Conservation (phyloP, 352 stramenopile species). For the Lagenidium giganteum region DNA sequence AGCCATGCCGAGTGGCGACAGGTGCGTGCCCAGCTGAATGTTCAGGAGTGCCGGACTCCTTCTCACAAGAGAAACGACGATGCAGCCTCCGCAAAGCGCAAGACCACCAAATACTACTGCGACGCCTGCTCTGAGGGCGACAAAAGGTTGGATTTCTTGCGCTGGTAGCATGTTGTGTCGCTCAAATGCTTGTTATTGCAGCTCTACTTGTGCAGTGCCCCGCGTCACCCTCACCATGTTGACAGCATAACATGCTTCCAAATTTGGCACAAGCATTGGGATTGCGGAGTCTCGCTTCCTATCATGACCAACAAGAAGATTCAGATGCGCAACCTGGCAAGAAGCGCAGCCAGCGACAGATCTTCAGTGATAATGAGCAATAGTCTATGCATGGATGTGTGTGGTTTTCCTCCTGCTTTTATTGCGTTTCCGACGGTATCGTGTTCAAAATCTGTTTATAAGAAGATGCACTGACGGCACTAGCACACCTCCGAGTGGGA, state of each 20-base stretch:
- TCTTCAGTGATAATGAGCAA: no score
- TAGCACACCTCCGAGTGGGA: no score
- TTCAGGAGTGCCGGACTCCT: background rate
- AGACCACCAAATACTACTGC: constrained; percentile 4
- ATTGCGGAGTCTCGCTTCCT: background rate
- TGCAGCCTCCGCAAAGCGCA: background rate
- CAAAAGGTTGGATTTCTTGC: background rate
- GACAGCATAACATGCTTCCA: constrained; percentile 6
- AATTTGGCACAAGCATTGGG: constrained; percentile 10
- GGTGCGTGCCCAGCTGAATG: background rate
- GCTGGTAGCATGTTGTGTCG: background rate
- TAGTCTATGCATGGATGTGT: no score
- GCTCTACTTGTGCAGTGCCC: constrained; percentile 1
- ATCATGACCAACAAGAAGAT: background rate
- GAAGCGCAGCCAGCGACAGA: background rate
- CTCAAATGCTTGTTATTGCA: background rate
- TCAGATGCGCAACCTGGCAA: constrained; percentile 1
- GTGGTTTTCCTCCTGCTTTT: no score
- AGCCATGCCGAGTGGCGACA: background rate
- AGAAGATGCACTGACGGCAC: no score
- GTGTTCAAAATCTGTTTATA: no score
- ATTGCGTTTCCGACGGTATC: no score
- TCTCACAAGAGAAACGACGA: background rate
- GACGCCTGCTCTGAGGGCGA: background rate
- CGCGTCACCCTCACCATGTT: background rate